A percentile compares a stretch with the other conserved stretches of the same genome.
Evolutionary conservation across 306 rosid species (phyloP).

Genomic region (Potentilla sterilis): DNA sequence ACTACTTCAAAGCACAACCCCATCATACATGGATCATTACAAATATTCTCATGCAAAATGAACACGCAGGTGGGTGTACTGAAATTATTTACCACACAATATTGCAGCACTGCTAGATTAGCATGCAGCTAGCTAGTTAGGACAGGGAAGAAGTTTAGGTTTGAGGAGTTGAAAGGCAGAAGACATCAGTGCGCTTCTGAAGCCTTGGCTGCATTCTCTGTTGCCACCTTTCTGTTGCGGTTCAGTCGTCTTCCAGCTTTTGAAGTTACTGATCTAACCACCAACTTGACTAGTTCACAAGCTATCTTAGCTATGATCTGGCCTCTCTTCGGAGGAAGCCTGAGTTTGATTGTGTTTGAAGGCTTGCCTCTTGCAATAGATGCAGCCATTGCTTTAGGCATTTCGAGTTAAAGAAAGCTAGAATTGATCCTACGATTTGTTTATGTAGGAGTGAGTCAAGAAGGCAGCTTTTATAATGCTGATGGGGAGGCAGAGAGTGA

Average conservation of each 20-base stretch:
- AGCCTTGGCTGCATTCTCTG: background rate
- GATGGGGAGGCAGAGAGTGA: slow-evolving; percentile 1
- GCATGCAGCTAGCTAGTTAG: background rate
- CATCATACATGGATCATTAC: background rate
- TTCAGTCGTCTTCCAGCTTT: slow-evolving; percentile 36
- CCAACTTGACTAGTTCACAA: slow-evolving; percentile 24
- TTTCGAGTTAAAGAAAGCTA: background rate
- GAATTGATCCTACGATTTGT: slow-evolving; percentile 12
- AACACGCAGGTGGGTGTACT: background rate
- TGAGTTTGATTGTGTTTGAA: slow-evolving; percentile 14
- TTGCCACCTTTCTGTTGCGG: slow-evolving; percentile 12
- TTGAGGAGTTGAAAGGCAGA: background rate
- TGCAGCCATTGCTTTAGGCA: slow-evolving; percentile 34
- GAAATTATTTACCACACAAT: background rate
- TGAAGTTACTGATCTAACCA: slow-evolving; percentile 12
- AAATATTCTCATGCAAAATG: background rate
- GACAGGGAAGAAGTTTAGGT: background rate
- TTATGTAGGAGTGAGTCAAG: slow-evolving; percentile 9
- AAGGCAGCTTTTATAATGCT: slow-evolving; percentile 4
- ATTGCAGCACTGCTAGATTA: background rate
- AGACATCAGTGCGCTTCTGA: slow-evolving; percentile 1
- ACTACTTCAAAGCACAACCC: background rate
- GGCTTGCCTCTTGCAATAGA: slow-evolving; percentile 26
- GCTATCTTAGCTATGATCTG: slow-evolving; percentile 53
- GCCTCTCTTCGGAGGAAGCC: slow-evolving; percentile 63